Conservation (phyloP, 2,329 filamentous ascomycete genomes). For the Neonectria hederae region DNA sequence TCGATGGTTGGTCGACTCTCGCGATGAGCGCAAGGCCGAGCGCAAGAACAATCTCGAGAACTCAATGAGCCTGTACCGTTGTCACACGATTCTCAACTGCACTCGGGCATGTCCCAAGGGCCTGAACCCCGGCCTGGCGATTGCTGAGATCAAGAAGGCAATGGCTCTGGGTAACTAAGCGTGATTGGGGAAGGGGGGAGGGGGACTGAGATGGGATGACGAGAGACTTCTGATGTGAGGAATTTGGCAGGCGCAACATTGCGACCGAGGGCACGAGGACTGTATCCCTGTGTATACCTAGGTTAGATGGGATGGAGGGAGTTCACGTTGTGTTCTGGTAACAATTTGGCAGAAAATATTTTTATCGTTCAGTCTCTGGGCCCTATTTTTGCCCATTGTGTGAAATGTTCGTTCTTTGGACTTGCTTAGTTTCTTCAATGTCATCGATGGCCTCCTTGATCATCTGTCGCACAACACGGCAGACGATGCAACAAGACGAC, state of each 20-base stretch:
- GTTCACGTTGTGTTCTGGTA: constrained; percentile 43
- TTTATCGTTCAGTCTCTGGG: constrained; percentile 35
- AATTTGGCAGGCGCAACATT: constrained; percentile 33
- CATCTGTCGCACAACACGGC: not conserved
- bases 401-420: not conserved
- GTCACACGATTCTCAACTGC: constrained; percentile 99
- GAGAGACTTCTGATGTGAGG: constrained; percentile 24
- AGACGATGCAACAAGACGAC: not conserved
- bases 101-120: constrained; percentile 98
- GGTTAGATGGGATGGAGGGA: constrained; percentile 39
- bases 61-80: constrained; percentile 98
- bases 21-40: constrained; percentile 88
- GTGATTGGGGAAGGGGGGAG: too few relatives aligned
- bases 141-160: constrained; percentile 98
- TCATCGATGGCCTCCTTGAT: not conserved
- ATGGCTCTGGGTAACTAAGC: constrained; percentile 68
- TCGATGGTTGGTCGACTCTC: constrained; percentile 94
- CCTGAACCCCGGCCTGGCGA: constrained; percentile 92
- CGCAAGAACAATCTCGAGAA: constrained; percentile 94
- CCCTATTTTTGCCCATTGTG: not conserved
- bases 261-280: constrained; percentile 39
- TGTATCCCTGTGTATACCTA: constrained; percentile 43
- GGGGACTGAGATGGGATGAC: constrained; percentile 17
- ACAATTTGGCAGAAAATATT: constrained; percentile 40
- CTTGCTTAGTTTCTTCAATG: not conserved